These are phyloP conservation scores for Stygiomarasmius scandens DNA, from an alignment of 1,284 basidiomycete genomes.

Conservation along the genomic window DNA sequence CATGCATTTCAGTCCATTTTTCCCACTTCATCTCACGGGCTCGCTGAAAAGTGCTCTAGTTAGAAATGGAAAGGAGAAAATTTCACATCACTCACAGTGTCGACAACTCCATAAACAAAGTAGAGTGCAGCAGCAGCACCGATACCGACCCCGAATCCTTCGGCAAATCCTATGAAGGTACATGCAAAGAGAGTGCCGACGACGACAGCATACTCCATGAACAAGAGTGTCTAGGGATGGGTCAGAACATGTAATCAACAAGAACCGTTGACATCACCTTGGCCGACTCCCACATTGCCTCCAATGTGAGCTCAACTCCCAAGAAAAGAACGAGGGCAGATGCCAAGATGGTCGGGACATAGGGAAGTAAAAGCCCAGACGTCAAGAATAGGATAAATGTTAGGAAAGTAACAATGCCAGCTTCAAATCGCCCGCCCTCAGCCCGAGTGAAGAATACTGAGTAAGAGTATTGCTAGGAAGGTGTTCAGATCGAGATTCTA, in stretches of 20 bases:
- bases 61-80: neutral
- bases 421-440: conserved; percentile 26
- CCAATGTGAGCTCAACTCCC: conserved; percentile 25
- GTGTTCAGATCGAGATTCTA: neutral
- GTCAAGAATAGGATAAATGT: conserved; percentile 22
- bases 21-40: neutral
- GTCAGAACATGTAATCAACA: neutral
- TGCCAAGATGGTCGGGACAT: conserved; percentile 25
- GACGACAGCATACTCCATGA: conserved; percentile 24
- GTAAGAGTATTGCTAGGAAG: conserved; percentile 23
- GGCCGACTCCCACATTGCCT: conserved; percentile 25
- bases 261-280: neutral
- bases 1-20: conserved; percentile 5
- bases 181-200: conserved; percentile 23
- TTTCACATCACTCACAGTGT: too few species aligned
- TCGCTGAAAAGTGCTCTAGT: conserved; percentile 7
- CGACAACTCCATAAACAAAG: conserved; percentile 23
- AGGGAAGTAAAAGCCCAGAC: conserved; percentile 21
- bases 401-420: conserved; percentile 18
- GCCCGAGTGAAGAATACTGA: conserved; percentile 25
- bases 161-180: conserved; percentile 27
- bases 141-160: conserved; percentile 27
- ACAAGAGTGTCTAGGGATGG: conserved; percentile 16
- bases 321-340: conserved; percentile 26
- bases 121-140: conserved; percentile 22